Evolutionary conservation across 306 rosid species (phyloP).

Genomic region (Dryas alaskensis): DNA sequence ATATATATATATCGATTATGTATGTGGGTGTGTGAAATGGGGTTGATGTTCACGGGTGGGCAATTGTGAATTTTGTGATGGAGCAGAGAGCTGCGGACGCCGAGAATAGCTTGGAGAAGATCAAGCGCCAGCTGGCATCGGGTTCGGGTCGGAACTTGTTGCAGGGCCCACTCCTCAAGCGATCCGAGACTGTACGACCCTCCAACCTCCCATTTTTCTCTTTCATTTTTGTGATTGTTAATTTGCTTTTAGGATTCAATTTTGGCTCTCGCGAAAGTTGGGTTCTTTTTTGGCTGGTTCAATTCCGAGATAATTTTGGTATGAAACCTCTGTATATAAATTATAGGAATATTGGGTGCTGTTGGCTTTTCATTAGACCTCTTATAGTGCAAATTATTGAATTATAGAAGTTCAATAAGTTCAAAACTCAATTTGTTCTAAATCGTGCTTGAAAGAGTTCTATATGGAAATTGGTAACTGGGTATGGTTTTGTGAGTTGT

Average conservation of each 20-base stretch:
- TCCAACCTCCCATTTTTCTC: background rate
- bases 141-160: conserved; percentile 84
- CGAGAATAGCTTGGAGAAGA: conserved; percentile 90
- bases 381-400: background rate
- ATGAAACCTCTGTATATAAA: too few species aligned
- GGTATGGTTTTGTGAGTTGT: background rate
- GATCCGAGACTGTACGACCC: conserved; percentile 86
- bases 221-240: conserved; percentile 7
- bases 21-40: background rate
- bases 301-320: background rate
- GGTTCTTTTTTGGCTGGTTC: background rate
- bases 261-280: background rate
- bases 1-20: background rate
- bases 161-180: conserved; percentile 98
- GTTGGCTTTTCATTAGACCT: background rate
- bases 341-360: background rate
- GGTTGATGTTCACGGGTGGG: background rate
- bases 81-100: conserved; percentile 65
- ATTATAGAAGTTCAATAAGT: background rate
- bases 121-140: conserved; percentile 93
- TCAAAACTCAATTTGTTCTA: background rate
- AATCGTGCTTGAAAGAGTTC: background rate
- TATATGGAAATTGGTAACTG: background rate
- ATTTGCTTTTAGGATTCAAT: background rate
- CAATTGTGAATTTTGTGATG: conserved; percentile 19